These are phyloP conservation scores for Silene uniflora DNA, from an alignment of 148 eudicot species.

Conservation along the genomic window DNA sequence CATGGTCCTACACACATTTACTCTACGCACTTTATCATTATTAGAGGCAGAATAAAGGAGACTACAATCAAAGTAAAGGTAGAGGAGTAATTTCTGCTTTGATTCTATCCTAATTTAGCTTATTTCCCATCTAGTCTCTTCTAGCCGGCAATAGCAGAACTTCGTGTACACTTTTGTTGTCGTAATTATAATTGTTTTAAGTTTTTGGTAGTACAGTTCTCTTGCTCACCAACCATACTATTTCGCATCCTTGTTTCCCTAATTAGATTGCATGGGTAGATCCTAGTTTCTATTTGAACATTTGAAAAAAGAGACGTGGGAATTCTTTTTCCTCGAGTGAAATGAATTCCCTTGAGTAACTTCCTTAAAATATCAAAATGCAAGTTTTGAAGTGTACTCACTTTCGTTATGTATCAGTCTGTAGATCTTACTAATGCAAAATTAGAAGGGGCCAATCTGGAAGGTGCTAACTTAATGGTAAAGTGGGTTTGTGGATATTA, in stretches of 20 bases:
- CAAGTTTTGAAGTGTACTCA: slow-evolving; percentile 2
- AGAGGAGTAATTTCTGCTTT: no score
- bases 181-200: no score
- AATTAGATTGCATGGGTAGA: not conserved
- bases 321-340: not conserved
- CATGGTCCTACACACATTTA: no score
- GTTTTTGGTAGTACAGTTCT: not conserved
- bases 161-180: slow-evolving; percentile 1
- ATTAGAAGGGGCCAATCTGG: no score
- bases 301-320: not conserved
- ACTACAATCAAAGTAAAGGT: no score
- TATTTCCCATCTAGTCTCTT: no score
- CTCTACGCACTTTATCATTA: no score
- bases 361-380: not conserved
- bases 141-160: no score
- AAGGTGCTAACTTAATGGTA: slow-evolving; percentile 97
- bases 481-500: slow-evolving; percentile 9
- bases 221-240: not conserved
- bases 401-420: no score
- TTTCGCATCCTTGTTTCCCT: not conserved
- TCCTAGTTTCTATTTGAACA: not conserved
- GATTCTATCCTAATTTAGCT: no score
- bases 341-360: not conserved
- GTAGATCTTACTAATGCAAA: no score
- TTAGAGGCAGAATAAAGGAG: no score